Evolutionary conservation across 1,284 basidiomycete species (phyloP), one percentile per base, ranked within the genome.

Genomic region (Mycosarcoma mackinlayi): DNA sequence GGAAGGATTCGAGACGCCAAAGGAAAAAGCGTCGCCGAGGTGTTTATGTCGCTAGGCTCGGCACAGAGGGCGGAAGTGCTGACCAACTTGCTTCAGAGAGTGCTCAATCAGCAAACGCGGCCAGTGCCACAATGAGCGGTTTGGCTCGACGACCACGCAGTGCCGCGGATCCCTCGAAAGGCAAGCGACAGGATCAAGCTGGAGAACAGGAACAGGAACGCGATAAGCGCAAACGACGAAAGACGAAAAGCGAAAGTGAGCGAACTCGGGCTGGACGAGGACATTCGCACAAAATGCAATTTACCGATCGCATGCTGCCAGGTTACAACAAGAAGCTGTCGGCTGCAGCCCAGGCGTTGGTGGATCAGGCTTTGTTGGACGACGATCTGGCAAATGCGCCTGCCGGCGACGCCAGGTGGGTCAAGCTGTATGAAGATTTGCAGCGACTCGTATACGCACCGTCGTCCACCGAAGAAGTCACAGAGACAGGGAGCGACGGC

Each of bases 31-130:
- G 82, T 83, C 0, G 72, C 57, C 19, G 60, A 90, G 18, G 95
- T 98, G n/a, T 98, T 98, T 83, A 85, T 87, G 44, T 87, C 90
- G 25, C 86, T 97, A 13, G 90, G 89, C 16, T 87, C 88, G 3
- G 85, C 85, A 49, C 91, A 97, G 91, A 91, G 92, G 81, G 92
- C 94, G 33, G 91, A 81, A 37, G 75, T 98, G 70, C 84, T 98
- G 42, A 89, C 90, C 37, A 92, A 90, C 7, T 84, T 98, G 37
- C 93, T 94, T 1, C 85, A 92, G 82, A 96, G 97, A 83, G 92
- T 98, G 13, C 84, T 98, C 30, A 34, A 42, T 16, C 59, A 66
- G 46, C 69, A 72, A 47, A 65, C 57, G 13, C 28, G 47, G n/a
- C 37, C 67, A 14, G 44, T 52, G 2, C 56, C 60, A 21, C 60